Percentiles rank a stretch among this genome's conserved stretches.
Conservation (phyloP, 768 basidiomycete species). For the Saitozyma podzolica region DNA sequence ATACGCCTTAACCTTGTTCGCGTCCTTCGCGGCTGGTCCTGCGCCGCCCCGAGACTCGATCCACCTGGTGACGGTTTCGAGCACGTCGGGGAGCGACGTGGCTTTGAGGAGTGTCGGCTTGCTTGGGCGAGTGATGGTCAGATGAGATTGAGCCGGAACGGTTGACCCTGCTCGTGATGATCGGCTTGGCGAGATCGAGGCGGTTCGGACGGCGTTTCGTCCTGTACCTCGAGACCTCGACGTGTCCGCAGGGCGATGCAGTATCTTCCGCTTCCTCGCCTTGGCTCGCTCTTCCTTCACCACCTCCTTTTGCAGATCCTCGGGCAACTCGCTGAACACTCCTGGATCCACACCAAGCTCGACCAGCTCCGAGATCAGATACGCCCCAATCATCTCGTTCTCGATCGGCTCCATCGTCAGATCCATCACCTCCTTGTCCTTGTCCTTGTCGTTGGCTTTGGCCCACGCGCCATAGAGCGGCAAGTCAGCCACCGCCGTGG, state of each 20-base stretch:
- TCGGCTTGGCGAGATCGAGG: slow-evolving; percentile 33
- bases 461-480: slow-evolving; percentile 37
- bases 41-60: slow-evolving; percentile 63
- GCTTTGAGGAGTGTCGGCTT: slow-evolving; percentile 34
- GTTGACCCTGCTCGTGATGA: slow-evolving; percentile 57
- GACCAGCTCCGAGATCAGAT: slow-evolving; percentile 61
- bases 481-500: slow-evolving; percentile 28
- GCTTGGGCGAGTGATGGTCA: slow-evolving; percentile 12
- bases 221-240: slow-evolving; percentile 20
- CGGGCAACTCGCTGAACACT: slow-evolving; percentile 67
- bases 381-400: slow-evolving; percentile 51
- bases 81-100: slow-evolving; percentile 70
- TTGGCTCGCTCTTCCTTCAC: slow-evolving; percentile 55
- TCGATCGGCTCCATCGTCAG: slow-evolving; percentile 12
- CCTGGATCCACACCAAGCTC: slow-evolving; percentile 71
- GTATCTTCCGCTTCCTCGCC: slow-evolving; percentile 23
- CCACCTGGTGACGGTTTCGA: slow-evolving; percentile 73
- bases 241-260: slow-evolving; percentile 29
- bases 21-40: slow-evolving; percentile 71
- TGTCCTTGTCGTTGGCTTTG: slow-evolving; percentile 18
- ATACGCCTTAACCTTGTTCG: slow-evolving; percentile 72
- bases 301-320: slow-evolving; percentile 71
- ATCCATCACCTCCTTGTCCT: slow-evolving; percentile 22
- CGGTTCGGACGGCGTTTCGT: slow-evolving; percentile 15
- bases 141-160: slow-evolving; percentile 13